phyloP scores from a whole-genome alignment of 441 rosid genomes.

The Jatropha multifida region DNA sequence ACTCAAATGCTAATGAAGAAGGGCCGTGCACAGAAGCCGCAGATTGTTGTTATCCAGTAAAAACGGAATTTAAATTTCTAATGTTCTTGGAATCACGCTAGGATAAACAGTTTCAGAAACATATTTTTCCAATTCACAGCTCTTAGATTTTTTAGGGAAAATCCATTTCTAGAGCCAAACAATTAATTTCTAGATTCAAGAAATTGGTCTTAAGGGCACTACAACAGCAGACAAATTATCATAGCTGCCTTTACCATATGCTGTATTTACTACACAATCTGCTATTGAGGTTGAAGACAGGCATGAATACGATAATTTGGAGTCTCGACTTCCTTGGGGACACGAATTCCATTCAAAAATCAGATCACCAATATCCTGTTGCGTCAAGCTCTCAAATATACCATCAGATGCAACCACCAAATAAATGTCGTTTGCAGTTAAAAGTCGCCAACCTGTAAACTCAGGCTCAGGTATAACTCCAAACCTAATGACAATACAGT shows the following conservation, averaged over 20 bases:
- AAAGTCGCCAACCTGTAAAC: slow-evolving; percentile 35
- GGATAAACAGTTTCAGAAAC: no score
- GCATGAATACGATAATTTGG: slow-evolving; percentile 27
- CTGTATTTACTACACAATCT: slow-evolving; percentile 34
- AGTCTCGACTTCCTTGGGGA: slow-evolving; percentile 5
- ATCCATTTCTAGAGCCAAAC: no score
- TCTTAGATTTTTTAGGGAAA: neutral
- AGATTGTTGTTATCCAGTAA: neutral
- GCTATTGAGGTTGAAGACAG: slow-evolving; percentile 30
- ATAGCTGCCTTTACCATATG: slow-evolving; percentile 34
- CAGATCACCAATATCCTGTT: slow-evolving; percentile 35
- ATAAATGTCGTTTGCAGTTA: slow-evolving; percentile 33
- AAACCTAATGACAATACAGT: slow-evolving; percentile 21
- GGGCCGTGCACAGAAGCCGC: neutral
- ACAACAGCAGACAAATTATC: slow-evolving; percentile 41
- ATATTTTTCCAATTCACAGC: neutral
- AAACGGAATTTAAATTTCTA: no score
- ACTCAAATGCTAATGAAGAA: neutral
- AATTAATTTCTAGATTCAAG: no score
- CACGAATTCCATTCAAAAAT: slow-evolving; percentile 23
- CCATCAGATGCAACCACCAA: slow-evolving; percentile 50
- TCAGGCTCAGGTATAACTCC: slow-evolving; percentile 46
- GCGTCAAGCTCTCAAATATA: slow-evolving; percentile 38
- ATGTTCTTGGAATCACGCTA: no score
- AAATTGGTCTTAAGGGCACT: slow-evolving; percentile 24